Conservation (phyloP, 2,329 filamentous ascomycete genomes). For the Aspergillus sergii region DNA sequence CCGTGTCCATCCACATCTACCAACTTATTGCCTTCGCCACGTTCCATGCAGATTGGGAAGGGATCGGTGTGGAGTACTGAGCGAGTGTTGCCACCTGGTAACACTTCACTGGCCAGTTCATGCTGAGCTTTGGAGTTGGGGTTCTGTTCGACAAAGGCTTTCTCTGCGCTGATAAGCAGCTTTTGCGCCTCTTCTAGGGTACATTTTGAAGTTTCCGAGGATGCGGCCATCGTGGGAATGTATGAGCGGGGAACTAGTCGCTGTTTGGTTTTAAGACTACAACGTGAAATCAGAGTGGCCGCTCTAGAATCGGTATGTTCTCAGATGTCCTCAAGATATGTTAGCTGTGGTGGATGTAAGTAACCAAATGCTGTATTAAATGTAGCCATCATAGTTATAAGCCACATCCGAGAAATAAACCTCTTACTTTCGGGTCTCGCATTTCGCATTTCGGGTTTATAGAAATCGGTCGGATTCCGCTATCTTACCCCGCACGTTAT, state of each 20-base stretch:
- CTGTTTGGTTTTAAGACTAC: background rate
- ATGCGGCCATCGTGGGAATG: no score
- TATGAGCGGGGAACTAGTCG: background rate
- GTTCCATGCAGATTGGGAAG: constrained; percentile 21
- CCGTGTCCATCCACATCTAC: constrained; percentile 21
- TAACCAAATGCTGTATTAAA: no score
- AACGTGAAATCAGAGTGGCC: no score
- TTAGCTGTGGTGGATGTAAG: no score
- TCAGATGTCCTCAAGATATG: no score
- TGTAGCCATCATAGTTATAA: background rate
- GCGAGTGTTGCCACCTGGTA: constrained; percentile 38
- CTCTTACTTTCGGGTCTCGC: background rate
- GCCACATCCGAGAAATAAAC: background rate
- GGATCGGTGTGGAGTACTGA: constrained; percentile 24
- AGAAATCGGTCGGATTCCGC: no score
- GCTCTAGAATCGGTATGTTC: no score
- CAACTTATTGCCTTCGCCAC: constrained; percentile 14
- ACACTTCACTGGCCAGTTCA: constrained; percentile 21
- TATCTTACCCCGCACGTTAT: background rate
- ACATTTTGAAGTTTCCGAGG: no score
- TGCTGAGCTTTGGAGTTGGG: constrained; percentile 18
- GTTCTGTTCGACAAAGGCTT: background rate
- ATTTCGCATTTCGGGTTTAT: background rate
- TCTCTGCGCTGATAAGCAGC: background rate
- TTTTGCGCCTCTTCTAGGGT: background rate